A percentile compares a stretch with the other conserved stretches of the same genome.
Conservation (phyloP, 306 rosid genomes). For the Medicago truncatula region MtrunA17r5.0-ANR NC_053049.1:39403001-39403500, state of each 20-base stretch:
- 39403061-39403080: conserved; percentile 95
- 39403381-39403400: background rate
- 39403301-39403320: background rate
- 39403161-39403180: conserved; percentile 14
- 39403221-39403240: conserved; percentile 6
- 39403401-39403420: background rate
- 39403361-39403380: background rate
- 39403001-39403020: conserved; percentile 33
- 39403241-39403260: conserved; percentile 4
- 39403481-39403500: background rate
- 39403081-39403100: conserved; percentile 95
- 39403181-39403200: background rate
- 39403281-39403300: background rate
- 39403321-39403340: background rate
- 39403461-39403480: background rate
- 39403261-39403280: background rate
- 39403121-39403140: conserved; percentile 68
- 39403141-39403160: conserved; percentile 22
- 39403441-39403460: background rate
- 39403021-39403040: conserved; percentile 85
- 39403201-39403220: conserved; percentile 34
- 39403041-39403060: conserved; percentile 95
- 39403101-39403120: conserved; percentile 97
- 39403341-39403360: background rate
- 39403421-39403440: background rate